phyloP scores from a whole-genome alignment of 495 filamentous ascomycete species.

The Talaromyces thailandensis region DNA sequence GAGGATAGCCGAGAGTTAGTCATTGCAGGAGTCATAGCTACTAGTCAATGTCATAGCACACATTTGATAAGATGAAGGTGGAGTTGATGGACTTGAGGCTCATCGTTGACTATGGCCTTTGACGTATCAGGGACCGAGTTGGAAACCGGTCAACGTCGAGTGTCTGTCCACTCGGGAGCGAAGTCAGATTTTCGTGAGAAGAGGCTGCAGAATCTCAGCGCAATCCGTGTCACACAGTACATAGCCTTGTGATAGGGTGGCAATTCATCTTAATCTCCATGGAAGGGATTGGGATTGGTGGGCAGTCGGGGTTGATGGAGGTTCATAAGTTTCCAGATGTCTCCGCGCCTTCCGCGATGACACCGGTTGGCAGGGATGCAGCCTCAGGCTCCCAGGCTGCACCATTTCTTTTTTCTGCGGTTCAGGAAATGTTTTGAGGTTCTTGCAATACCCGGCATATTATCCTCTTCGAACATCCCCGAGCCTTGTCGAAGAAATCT shows the following conservation, averaged over 20 bases:
- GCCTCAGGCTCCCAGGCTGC: neutral
- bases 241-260: neutral
- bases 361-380: neutral
- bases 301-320: neutral
- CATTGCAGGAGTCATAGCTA: neutral
- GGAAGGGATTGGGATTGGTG: neutral
- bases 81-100: neutral
- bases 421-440: neutral
- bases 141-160: neutral
- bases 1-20: neutral
- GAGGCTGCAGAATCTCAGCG: neutral
- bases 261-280: neutral
- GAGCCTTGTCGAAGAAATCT: neutral
- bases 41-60: neutral
- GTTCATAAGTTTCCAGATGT: too few species aligned
- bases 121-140: neutral
- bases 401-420: neutral
- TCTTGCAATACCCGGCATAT: neutral
- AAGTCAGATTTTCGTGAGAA: neutral
- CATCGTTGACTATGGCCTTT: neutral
- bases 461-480: neutral
- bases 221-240: neutral
- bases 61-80: neutral
- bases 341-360: too few species aligned
- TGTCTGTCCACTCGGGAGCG: neutral